Base-by-base conservation (phyloP, 192 early-diverging fungal genomes). In the Spinellus fusiger region DNA sequence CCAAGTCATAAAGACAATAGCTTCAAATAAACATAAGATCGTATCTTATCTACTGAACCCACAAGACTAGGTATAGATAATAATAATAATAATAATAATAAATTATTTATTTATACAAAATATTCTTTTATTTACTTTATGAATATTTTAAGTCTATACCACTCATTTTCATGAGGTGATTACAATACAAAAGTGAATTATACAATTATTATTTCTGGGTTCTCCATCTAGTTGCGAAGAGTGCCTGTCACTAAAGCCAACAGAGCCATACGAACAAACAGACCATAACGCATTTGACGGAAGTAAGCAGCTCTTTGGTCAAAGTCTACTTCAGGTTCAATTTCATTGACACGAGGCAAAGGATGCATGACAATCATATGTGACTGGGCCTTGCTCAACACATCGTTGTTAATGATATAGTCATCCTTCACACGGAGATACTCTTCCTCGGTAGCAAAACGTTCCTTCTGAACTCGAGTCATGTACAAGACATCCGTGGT, bases 301-400 rank as follows among this genome's bases (percentile, higher is more conserved):
- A 98, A 98, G 77, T 99, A 99, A 20, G 93, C 94, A 15, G 96
- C 94, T 34, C 96, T 84, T 70, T 88, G 92, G 71, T 99, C 96
- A 62, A 95, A 96, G 70, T 99, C 96, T 25, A 99, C 95, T 70
- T 99, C 95, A 34, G 90, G 91, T 50, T 93, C 91, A 72, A 99
- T 96, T 75, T 98, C 96, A 27, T 86, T 83, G 25, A 96, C 86
- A 67, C 96, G 84, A 10, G 96, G 96, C 66, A 98, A 78, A 56
- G 96, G 94, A 81, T 98, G 96, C 94, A 98, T 95, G 37, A 99
- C 88, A 69, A 98, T 89, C 96, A 99, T 98, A 70, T 94, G 87
- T 26, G 86, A 74, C 78, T 99, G 98, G 60, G 93, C 92, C 64
- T 83, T 84, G 71, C 79, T 78, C 75, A 99, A 77, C 28, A 87